Percentiles rank a stretch among this genome's conserved stretches.
Conservation (phyloP, 306 rosid genomes). For the Corylus heterophylla region DNA sequence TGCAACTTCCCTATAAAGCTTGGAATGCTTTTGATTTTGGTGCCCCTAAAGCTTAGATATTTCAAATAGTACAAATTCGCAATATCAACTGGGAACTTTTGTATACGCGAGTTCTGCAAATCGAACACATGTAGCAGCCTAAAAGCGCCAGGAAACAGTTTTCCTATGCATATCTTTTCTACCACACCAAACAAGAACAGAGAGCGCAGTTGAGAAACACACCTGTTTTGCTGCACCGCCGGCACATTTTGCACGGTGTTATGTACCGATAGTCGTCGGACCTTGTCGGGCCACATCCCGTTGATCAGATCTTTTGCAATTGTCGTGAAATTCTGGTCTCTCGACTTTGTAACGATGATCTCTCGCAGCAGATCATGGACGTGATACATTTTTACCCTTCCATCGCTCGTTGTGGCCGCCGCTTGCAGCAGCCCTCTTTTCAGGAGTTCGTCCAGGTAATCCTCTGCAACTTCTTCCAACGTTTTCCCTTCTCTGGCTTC, state of each 20-base stretch:
- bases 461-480: slow-evolving; percentile 3
- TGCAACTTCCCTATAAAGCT: slow-evolving; percentile 43
- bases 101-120: slow-evolving; percentile 39
- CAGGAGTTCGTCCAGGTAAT: slow-evolving; percentile 10
- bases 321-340: slow-evolving; percentile 52
- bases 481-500: slow-evolving; percentile 11
- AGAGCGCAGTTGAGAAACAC: slow-evolving; percentile 55
- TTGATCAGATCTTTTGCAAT: slow-evolving; percentile 37
- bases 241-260: slow-evolving; percentile 33
- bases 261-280: slow-evolving; percentile 46
- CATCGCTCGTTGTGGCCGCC: neutral
- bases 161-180: slow-evolving; percentile 23
- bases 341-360: slow-evolving; percentile 47
- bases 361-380: slow-evolving; percentile 59
- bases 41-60: slow-evolving; percentile 48
- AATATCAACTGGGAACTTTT: slow-evolving; percentile 36
- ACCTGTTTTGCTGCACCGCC: slow-evolving; percentile 28
- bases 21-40: slow-evolving; percentile 46
- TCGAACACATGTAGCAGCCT: slow-evolving; percentile 47
- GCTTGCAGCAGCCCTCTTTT: slow-evolving; percentile 7
- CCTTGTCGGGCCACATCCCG: slow-evolving; percentile 39
- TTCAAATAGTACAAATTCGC: slow-evolving; percentile 33
- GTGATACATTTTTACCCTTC: slow-evolving; percentile 31
- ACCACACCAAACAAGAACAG: slow-evolving; percentile 47
- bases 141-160: slow-evolving; percentile 39